Evolutionary conservation across 2,329 filamentous ascomycete species (phyloP).

Genomic region (Colletotrichum phormii): DNA sequence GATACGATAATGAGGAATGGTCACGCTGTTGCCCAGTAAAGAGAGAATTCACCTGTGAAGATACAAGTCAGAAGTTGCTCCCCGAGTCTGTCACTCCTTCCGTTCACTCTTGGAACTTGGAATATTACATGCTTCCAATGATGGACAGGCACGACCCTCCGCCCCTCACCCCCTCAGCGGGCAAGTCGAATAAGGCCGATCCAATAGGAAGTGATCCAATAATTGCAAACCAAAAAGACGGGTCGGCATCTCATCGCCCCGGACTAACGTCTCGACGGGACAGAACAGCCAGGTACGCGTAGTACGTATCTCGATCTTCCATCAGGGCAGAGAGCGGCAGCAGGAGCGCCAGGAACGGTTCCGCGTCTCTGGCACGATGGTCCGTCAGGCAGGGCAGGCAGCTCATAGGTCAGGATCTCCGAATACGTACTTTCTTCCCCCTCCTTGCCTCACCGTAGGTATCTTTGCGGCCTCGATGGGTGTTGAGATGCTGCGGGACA

Average conservation of each 20-base stretch:
- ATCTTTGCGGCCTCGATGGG: background rate
- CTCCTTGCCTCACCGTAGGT: background rate
- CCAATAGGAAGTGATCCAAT: constrained; percentile 32
- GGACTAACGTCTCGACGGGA: constrained; percentile 14
- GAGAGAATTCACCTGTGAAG: background rate
- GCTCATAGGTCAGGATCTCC: background rate
- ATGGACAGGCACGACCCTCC: background rate
- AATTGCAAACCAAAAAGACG: constrained; percentile 11
- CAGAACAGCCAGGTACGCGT: background rate
- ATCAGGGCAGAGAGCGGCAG: background rate
- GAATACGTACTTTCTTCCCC: background rate
- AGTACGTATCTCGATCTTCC: background rate
- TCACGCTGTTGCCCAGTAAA: background rate
- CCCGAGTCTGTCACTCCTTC: background rate
- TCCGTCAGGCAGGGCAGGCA: constrained; percentile 10
- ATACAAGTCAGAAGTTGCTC: background rate
- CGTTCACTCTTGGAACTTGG: background rate
- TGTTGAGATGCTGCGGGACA: background rate
- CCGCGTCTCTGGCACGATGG: constrained; percentile 8
- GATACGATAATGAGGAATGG: background rate
- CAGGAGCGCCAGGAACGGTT: constrained; percentile 11
- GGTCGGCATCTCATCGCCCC: constrained; percentile 24
- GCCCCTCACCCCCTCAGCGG: constrained; percentile 4
- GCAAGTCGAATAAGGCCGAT: constrained; percentile 14
- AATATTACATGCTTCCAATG: no score